Conservation (phyloP, 768 basidiomycete genomes). For the Suillus tomentosus region DNA sequence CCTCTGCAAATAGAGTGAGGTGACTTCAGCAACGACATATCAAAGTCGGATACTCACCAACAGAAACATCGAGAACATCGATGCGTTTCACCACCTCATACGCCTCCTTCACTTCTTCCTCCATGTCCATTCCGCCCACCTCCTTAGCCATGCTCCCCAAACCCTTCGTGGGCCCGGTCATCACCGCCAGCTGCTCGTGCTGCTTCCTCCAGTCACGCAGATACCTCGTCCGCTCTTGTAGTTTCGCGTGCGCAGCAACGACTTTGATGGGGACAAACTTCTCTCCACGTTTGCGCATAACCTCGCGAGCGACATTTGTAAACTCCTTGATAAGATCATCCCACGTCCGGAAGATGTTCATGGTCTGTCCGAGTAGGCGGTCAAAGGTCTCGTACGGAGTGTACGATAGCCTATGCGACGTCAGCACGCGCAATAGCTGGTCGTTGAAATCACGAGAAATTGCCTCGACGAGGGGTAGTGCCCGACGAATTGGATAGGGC, state of each 20-base stretch:
- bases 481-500: constrained; percentile 94
- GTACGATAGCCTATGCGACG: constrained; percentile 89
- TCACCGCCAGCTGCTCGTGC: constrained; percentile 95
- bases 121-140: constrained; percentile 94
- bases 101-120: constrained; percentile 93
- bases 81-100: constrained; percentile 98
- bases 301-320: constrained; percentile 89
- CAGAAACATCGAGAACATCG: constrained; percentile 92
- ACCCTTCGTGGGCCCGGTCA: constrained; percentile 94
- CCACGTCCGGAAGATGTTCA: constrained; percentile 83
- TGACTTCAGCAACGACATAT: not conserved
- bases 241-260: constrained; percentile 82
- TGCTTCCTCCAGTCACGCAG: constrained; percentile 93
- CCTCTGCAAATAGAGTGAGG: constrained; percentile 56
- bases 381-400: constrained; percentile 96
- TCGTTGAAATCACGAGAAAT: constrained; percentile 98
- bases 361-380: constrained; percentile 72
- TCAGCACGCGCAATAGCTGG: constrained; percentile 87
- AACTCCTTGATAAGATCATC: constrained; percentile 91
- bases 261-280: constrained; percentile 98
- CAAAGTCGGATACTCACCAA: constrained; percentile 54
- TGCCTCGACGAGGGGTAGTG: constrained; percentile 95
- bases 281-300: constrained; percentile 85
- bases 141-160: constrained; percentile 72
- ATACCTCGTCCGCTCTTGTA: constrained; percentile 87